These are phyloP conservation scores for Solanum corneliomulleri DNA, from an alignment of 257 asterid genomes.

Conservation along the genomic window DNA sequence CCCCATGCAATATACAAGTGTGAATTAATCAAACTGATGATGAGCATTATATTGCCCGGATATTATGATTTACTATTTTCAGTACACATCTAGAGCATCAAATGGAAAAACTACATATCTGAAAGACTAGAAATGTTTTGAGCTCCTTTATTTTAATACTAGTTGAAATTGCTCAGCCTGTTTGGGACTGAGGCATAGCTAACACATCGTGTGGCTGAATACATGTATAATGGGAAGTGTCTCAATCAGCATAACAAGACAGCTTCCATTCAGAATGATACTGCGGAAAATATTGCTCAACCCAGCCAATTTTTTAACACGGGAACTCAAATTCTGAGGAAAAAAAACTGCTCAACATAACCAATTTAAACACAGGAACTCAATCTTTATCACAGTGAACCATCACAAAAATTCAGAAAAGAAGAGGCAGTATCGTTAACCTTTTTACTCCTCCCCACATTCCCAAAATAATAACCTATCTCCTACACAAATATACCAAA, in stretches of 20 bases:
- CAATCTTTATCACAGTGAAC: background rate
- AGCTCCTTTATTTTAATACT: background rate
- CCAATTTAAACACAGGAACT: background rate
- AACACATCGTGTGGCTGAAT: background rate
- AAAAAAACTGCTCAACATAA: background rate
- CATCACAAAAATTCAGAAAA: background rate
- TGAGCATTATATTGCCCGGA: background rate
- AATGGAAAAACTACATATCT: background rate
- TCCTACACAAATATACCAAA: background rate
- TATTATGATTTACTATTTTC: background rate
- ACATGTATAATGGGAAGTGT: background rate
- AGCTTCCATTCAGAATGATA: background rate
- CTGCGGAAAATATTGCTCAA: background rate
- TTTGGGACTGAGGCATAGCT: background rate
- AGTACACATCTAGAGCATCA: background rate
- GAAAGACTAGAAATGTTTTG: background rate
- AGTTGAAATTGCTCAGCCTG: background rate
- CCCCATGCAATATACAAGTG: background rate
- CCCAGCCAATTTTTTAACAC: background rate
- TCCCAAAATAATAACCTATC: background rate
- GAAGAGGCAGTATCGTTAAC: background rate
- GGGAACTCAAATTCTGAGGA: background rate
- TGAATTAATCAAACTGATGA: background rate
- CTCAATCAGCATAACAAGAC: background rate
- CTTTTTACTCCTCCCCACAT: background rate